Evolutionary conservation across 306 rosid species (phyloP), one percentile per base, ranked within the genome.

Genomic region (Gastrolobium villosum): DNA sequence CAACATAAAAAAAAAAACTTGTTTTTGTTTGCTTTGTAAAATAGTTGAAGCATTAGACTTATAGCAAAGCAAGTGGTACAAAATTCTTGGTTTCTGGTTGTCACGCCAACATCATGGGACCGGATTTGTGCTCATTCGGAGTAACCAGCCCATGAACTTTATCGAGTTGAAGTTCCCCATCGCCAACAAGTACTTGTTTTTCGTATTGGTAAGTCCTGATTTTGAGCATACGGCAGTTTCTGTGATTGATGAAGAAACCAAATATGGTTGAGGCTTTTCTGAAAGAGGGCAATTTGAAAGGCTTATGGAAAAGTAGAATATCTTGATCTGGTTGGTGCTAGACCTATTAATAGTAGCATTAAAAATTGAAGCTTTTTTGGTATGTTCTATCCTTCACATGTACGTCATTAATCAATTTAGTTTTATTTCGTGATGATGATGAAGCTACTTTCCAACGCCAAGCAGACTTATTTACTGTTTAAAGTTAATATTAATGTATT

Each of bases 151-250:
- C 26, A 0, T 20, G 26, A 20, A 20, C 1, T 20, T 20, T 20
- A 20, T 20, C 26, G 0, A 20, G 26, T 20, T 20, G 26, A 20
- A 20, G 26, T 20, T 20, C 26, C 26, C 26, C 26, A 20, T 20
- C 26, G 1, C 26, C 26, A 20, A 20, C 26, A 20, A 20, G 26
- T 20, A 20, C 26, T 20, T 20, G 26, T 20, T 20, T 20, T 20
- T 20, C 26, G 26, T 20, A 20, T 20, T 20, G 26, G 26, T 20
- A 20, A 20, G 26, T 20, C 26, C 26, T 4, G 99, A 97, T 11
- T 95, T 97, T 0, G 97, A 97, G 10, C 99, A 96, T 2, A 94
- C 97, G 0, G 96, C 90, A 0, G 97, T 95, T 52, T 96, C 96
- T 0, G 74, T 95, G 61, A 85, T 80, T 0, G 90, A 87, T 53